phyloP scores from a whole-genome alignment of 2,329 filamentous ascomycete species.

The Colletotrichum endophyticum region DNA sequence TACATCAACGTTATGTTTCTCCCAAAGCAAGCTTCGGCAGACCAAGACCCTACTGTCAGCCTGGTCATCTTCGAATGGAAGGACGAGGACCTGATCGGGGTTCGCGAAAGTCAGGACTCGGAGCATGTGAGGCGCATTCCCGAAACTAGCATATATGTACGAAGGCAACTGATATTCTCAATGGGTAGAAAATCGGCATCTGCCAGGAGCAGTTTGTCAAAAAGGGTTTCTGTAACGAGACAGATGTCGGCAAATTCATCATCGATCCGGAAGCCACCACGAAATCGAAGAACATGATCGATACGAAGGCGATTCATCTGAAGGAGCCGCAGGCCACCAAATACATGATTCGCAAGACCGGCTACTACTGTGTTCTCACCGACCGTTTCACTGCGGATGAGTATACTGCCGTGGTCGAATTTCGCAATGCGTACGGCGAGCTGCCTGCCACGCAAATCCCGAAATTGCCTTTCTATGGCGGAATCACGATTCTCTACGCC shows the following conservation, averaged over 20 bases:
- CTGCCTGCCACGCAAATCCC: conserved; percentile 94
- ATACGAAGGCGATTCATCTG: conserved; percentile 82
- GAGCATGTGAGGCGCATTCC: conserved; percentile 50
- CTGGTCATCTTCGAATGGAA: conserved; percentile 94
- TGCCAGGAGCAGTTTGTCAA: conserved; percentile 77
- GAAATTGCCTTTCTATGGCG: conserved; percentile 96
- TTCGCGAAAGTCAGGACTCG: conserved; percentile 60
- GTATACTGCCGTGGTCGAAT: conserved; percentile 85
- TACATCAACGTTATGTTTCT: conserved; percentile 88
- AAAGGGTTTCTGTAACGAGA: conserved; percentile 73
- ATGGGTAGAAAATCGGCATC: conserved; percentile 54
- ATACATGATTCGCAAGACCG: conserved; percentile 87
- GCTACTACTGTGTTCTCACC: conserved; percentile 94
- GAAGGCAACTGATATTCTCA: conserved; percentile 32
- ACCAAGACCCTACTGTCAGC: conserved; percentile 78
- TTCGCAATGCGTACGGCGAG: conserved; percentile 95
- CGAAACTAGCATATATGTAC: not conserved
- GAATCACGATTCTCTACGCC: conserved; percentile 91
- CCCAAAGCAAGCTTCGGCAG: conserved; percentile 60
- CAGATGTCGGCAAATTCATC: conserved; percentile 86
- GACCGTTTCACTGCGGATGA: conserved; percentile 70
- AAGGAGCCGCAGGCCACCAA: conserved; percentile 76
- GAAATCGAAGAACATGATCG: conserved; percentile 72
- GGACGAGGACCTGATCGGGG: conserved; percentile 80
- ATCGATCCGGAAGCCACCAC: conserved; percentile 77